Percentiles rank a stretch among this genome's conserved stretches.
Evolutionary conservation across 768 basidiomycete genomes (phyloP).

Genomic region (Heimioporus sp.): DNA sequence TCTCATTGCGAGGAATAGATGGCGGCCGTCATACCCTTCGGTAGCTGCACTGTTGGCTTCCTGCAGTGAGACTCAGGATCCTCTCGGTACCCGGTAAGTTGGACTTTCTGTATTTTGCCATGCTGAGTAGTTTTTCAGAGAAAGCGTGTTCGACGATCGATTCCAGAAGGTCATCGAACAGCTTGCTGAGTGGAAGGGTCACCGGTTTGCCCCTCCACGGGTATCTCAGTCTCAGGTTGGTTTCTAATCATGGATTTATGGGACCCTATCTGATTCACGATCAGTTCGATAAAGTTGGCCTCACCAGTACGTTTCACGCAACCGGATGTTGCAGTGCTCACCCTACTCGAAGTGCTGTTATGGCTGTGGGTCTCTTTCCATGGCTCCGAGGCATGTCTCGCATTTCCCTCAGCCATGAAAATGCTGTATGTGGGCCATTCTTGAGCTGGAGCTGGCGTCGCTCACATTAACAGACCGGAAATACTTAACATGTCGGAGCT

Average conservation of each 20-base stretch:
- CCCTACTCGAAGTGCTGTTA: slow-evolving; percentile 54
- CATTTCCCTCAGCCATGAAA: slow-evolving; percentile 75
- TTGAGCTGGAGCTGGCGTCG: not conserved
- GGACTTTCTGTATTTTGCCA: not conserved
- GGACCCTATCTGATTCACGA: slow-evolving; percentile 13
- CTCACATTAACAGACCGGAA: slow-evolving; percentile 59
- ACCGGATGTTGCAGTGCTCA: slow-evolving; percentile 10
- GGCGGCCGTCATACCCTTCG: slow-evolving; percentile 66
- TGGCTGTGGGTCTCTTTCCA: slow-evolving; percentile 82
- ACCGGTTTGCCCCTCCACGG: slow-evolving; percentile 81
- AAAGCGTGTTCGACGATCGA: slow-evolving; percentile 53
- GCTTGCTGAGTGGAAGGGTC: slow-evolving; percentile 67
- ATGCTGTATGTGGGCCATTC: slow-evolving; percentile 58
- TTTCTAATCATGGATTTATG: not conserved
- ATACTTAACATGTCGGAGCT: slow-evolving; percentile 89
- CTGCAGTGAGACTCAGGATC: slow-evolving; percentile 51
- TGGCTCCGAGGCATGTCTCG: slow-evolving; percentile 67
- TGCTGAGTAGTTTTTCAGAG: slow-evolving; percentile 34
- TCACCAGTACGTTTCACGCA: slow-evolving; percentile 55
- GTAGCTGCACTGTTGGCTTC: slow-evolving; percentile 52
- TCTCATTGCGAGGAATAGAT: slow-evolving; percentile 55
- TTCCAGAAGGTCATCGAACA: slow-evolving; percentile 55
- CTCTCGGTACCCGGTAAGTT: slow-evolving; percentile 53
- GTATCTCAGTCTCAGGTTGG: slow-evolving; percentile 76
- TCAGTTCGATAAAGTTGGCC: slow-evolving; percentile 84